Evolutionary conservation across 305 asterid species (phyloP).

Genomic region (Fraxinus nigra): DNA sequence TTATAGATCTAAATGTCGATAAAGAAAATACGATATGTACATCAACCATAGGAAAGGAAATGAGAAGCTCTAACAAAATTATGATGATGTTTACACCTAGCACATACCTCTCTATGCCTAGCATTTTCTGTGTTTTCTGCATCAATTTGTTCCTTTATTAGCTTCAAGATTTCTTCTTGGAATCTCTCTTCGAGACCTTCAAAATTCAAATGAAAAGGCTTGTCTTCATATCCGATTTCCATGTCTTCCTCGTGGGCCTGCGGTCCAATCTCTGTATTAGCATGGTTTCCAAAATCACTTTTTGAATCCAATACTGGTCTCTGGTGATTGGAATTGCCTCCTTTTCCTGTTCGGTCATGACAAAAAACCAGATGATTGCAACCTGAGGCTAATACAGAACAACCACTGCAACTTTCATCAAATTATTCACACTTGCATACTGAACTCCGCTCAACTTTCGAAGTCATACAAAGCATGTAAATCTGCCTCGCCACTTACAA

Average conservation of each 20-base stretch:
- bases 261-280: neutral
- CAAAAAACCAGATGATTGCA: neutral
- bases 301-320: neutral
- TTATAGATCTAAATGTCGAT: neutral
- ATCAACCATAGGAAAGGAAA: neutral
- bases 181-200: slow-evolving; percentile 22
- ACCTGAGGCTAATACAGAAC: neutral
- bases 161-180: slow-evolving; percentile 21
- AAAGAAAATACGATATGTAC: neutral
- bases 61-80: neutral
- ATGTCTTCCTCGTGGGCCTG: slow-evolving; percentile 26
- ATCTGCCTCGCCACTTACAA: neutral
- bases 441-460: neutral
- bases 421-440: neutral
- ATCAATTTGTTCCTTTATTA: slow-evolving; percentile 20
- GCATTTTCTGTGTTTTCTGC: slow-evolving; percentile 26
- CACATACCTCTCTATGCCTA: slow-evolving; percentile 25
- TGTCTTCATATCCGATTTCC: slow-evolving; percentile 27
- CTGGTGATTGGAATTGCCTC: slow-evolving; percentile 17
- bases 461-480: neutral
- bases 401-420: neutral
- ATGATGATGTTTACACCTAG: neutral
- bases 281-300: slow-evolving; percentile 7
- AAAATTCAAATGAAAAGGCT: slow-evolving; percentile 11
- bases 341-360: slow-evolving; percentile 14